phyloP scores from a whole-genome alignment of 139 green algal species.

The Cymbomonas tetramitiformis region DNA sequence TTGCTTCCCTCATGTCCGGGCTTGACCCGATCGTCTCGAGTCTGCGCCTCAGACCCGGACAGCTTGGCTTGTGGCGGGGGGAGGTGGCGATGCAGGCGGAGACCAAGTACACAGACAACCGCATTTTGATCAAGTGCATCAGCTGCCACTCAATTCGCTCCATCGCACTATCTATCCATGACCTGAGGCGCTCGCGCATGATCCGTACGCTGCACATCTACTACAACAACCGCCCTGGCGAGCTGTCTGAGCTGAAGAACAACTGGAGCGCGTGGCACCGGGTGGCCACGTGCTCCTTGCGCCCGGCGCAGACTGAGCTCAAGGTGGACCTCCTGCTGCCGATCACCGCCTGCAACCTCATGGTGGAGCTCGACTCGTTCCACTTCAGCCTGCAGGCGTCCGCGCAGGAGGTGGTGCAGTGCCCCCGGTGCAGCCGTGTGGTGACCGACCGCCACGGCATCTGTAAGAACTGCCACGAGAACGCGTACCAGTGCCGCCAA shows the following conservation, averaged over 20 bases:
- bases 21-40: too few species aligned
- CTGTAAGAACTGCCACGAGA: conserved; percentile 39
- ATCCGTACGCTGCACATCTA: conserved; percentile 31
- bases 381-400: conserved; percentile 27
- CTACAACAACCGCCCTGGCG: conserved; percentile 23
- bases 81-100: too few species aligned
- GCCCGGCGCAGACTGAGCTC: conserved; percentile 23
- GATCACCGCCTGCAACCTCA: conserved; percentile 28
- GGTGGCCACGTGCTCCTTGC: conserved; percentile 13
- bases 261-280: conserved; percentile 26
- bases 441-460: conserved; percentile 36
- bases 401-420: conserved; percentile 31
- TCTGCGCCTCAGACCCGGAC: too few species aligned
- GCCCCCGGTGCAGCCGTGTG: conserved; percentile 32
- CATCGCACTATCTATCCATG: conserved; percentile 23
- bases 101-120: conserved; percentile 30
- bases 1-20: too few species aligned
- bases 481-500: conserved; percentile 42
- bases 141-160: conserved; percentile 18
- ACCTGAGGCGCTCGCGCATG: conserved; percentile 10
- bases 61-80: too few species aligned
- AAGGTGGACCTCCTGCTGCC: conserved; percentile 25
- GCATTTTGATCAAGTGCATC: conserved; percentile 24
- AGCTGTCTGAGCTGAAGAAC: conserved; percentile 33
- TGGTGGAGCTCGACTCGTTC: conserved; percentile 31